Conservation (phyloP, 352 stramenopile species). For the Phytophthora pini region DNA sequence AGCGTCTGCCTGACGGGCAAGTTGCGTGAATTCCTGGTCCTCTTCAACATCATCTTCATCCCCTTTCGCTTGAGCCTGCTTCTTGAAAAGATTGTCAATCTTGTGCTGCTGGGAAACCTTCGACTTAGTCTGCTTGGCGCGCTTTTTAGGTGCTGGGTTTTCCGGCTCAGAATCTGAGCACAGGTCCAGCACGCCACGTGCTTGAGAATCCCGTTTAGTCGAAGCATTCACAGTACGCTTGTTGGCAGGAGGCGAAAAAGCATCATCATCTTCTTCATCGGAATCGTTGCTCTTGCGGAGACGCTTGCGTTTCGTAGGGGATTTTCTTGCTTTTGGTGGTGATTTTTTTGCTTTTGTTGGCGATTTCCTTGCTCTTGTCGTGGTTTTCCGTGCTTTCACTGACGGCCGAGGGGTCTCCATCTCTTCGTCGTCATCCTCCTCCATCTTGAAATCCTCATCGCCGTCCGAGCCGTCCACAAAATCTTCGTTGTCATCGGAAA, state of each 20-base stretch:
- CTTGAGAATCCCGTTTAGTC: slow-evolving; percentile 28
- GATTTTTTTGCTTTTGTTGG: slow-evolving; percentile 25
- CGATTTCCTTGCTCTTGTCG: slow-evolving; percentile 5
- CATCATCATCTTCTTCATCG: slow-evolving; percentile 42
- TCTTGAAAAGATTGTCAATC: slow-evolving; percentile 66
- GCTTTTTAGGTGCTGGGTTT: slow-evolving; percentile 22
- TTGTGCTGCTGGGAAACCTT: slow-evolving; percentile 56
- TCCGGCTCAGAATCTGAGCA: slow-evolving; percentile 55
- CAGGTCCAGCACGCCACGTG: slow-evolving; percentile 52
- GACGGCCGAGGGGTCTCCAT: slow-evolving; percentile 31
- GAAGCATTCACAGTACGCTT: slow-evolving; percentile 24
- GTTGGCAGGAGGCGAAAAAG: slow-evolving; percentile 16
- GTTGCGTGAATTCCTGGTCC: slow-evolving; percentile 69
- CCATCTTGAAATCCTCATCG: slow-evolving; percentile 69
- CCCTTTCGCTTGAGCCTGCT: slow-evolving; percentile 33
- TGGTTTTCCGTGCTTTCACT: slow-evolving; percentile 18
- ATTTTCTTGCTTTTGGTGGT: slow-evolving; percentile 24
- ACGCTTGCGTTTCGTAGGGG: slow-evolving; percentile 42
- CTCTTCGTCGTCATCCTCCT: slow-evolving; percentile 54
- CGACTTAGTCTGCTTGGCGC: slow-evolving; percentile 30
- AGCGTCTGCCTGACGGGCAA: slow-evolving; percentile 30
- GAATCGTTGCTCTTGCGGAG: slow-evolving; percentile 45
- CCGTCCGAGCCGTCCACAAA: slow-evolving; percentile 41
- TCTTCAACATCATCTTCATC: slow-evolving; percentile 72
- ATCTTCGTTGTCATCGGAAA: slow-evolving; percentile 57